Evolutionary conservation across 148 eudicot genomes (phyloP).

Genomic region (Camellia sinensis): DNA sequence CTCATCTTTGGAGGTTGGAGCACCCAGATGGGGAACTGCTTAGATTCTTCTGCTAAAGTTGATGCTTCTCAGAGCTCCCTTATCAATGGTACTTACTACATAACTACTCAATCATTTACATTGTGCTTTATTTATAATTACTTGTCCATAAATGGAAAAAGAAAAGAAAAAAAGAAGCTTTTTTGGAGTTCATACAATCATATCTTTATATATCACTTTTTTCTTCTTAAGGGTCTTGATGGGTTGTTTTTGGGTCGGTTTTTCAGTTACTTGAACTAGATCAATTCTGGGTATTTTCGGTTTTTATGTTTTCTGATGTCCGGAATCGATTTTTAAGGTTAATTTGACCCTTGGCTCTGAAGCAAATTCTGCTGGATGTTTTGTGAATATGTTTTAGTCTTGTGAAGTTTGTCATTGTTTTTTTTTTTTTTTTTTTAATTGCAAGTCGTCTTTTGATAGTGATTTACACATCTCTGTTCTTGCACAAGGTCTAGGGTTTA

Average conservation of each 20-base stretch:
- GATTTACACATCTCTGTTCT: neutral
- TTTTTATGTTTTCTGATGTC: too few relatives aligned
- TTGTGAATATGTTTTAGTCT: neutral
- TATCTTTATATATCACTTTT: neutral
- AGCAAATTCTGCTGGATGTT: neutral
- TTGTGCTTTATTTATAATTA: neutral
- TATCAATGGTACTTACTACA: constrained; percentile 45
- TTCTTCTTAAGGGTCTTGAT: neutral
- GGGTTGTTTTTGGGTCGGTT: neutral
- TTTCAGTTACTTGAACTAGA: neutral
- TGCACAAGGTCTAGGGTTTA: constrained; percentile 4
- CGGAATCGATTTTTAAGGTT: too few relatives aligned
- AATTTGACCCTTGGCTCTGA: too few relatives aligned
- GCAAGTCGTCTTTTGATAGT: neutral
- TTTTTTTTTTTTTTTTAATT: too few relatives aligned
- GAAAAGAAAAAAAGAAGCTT: neutral
- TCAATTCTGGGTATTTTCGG: neutral
- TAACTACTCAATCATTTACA: neutral
- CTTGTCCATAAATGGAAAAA: neutral
- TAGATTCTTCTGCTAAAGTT: constrained; percentile 76
- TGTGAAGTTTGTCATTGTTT: neutral
- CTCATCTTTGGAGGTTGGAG: constrained; percentile 11
- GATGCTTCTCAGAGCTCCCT: constrained; percentile 53
- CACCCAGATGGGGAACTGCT: constrained; percentile 69
- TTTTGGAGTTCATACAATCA: neutral